Base-by-base conservation (phyloP, 2,329 filamentous ascomycete species). In the Graphiopsis chlorocephala region DNA sequence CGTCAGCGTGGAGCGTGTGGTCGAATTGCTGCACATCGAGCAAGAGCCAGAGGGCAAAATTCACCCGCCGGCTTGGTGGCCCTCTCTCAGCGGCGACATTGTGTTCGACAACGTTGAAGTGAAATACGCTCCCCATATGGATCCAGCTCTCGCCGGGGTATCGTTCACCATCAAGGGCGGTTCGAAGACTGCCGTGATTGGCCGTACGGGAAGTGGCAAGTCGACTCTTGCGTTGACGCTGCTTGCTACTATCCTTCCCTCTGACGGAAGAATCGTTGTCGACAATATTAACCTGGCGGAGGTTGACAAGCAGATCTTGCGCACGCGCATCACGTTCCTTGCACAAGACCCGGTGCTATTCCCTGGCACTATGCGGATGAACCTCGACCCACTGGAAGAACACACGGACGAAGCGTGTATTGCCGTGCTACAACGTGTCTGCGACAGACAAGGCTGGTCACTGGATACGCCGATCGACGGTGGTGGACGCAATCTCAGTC, bases 1-100 rank as follows among this genome's bases (percentile, higher is more conserved):
- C 69, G 92, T 96, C 0, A 93, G 90, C 0, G 91, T 97, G 0
- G 93, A 97, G 77, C 86, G 93, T 47, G 89, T 97, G 0, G 87
- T 95, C 11, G 91, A 95, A 75, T 83, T 97, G 0, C 82, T 95
- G 1, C 86, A 91, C 65, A 84, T 97, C 0, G 90, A 93, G 17
- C 86, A 91, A 73, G 93, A 97, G 74, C 80, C 86, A 0, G 82
- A 80, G 0, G 92, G 92, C 1, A 83, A 85, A 0, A 77, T 91
- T 3, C 78, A 85, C 1, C 92, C 92, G 0, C 90, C 91, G 0
- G 87, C 89, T 0, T 85, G 85, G 58, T 97, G 93, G 93, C 93
- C 93, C 0, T 83, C 83, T 0, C 88, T 87, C 62, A 83, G 82
- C 11, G 89, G 91, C 65, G 88, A 90, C 69, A 89, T 97, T 63